A percentile compares a stretch with the other conserved stretches of the same genome.
Conservation (phyloP, 192 early-diverging fungal species). For the Neocallimastix lanati region DNA sequence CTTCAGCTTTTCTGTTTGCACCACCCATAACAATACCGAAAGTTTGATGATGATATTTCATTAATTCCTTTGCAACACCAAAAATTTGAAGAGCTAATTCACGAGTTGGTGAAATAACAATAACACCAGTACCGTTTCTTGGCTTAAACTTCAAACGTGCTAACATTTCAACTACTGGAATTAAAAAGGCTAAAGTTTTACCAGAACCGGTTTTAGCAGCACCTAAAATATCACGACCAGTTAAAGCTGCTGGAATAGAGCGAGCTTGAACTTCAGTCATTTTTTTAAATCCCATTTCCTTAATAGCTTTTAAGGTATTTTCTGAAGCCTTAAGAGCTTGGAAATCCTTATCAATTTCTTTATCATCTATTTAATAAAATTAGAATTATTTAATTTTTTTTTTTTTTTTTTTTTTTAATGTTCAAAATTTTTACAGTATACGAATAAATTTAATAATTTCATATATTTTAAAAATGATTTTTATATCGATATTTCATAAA, state of each 20-base stretch:
- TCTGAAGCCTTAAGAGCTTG: constrained; percentile 49
- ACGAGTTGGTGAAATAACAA: constrained; percentile 93
- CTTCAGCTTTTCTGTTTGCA: constrained; percentile 89
- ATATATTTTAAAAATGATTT: too few species aligned
- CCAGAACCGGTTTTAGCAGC: constrained; percentile 97
- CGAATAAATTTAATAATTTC: too few species aligned
- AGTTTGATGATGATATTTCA: constrained; percentile 88
- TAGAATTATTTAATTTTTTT: too few species aligned
- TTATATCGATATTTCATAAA: too few species aligned
- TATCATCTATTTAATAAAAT: too few species aligned
- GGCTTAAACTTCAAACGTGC: constrained; percentile 85
- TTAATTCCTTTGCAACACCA: constrained; percentile 89
- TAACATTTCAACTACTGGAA: constrained; percentile 86
- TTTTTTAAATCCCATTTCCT: constrained; percentile 74
- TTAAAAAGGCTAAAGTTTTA: constrained; percentile 86
- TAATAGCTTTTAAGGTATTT: constrained; percentile 12
- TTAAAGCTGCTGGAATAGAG: constrained; percentile 83
- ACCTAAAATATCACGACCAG: constrained; percentile 90
- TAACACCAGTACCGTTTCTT: constrained; percentile 83
- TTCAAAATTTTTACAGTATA: too few species aligned
- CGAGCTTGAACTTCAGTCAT: constrained; percentile 98
- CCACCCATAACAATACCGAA: constrained; percentile 98
- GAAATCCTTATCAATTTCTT: constrained; percentile 26
- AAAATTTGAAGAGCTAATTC: constrained; percentile 98
- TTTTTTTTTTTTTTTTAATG: too few species aligned